A percentile compares a stretch with the other conserved stretches of the same genome.
Evolutionary conservation across 352 stramenopile species (phyloP).

Genomic region (Phytophthora vignae): DNA sequence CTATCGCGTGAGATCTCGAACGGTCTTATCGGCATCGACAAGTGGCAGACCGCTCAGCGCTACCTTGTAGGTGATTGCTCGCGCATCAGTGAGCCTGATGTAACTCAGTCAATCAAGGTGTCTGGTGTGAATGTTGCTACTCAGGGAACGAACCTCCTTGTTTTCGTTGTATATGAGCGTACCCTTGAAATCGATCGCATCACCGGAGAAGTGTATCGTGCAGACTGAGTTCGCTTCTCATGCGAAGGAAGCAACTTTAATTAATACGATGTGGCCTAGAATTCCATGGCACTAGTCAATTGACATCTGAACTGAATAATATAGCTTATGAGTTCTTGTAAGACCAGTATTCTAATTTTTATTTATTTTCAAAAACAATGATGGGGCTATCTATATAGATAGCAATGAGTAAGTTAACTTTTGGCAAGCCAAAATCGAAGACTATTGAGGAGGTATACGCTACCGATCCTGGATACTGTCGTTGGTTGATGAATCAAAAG

Average conservation of each 20-base stretch:
- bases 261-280: too few species aligned
- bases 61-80: too few species aligned
- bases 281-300: too few species aligned
- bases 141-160: background rate
- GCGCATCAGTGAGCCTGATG: background rate
- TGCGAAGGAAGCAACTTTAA: too few species aligned
- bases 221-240: too few species aligned
- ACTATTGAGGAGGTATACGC: conserved; percentile 20
- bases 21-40: conserved; percentile 2
- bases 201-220: background rate
- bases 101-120: background rate
- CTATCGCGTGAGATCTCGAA: too few species aligned
- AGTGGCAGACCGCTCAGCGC: too few species aligned
- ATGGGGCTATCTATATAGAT: conserved; percentile 13
- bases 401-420: conserved; percentile 18
- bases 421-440: conserved; percentile 11
- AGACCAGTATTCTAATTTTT: conserved; percentile 11
- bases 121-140: background rate
- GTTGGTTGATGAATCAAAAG: conserved; percentile 16
- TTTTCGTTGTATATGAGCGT: conserved; percentile 24
- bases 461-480: conserved; percentile 12
- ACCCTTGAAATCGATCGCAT: background rate
- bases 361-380: conserved; percentile 3
- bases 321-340: background rate
- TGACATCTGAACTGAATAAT: too few species aligned